A percentile compares a stretch with the other conserved stretches of the same genome.
Evolutionary conservation across 139 green algal species (phyloP).

Genomic region (Yamagishiella unicocca): DNA sequence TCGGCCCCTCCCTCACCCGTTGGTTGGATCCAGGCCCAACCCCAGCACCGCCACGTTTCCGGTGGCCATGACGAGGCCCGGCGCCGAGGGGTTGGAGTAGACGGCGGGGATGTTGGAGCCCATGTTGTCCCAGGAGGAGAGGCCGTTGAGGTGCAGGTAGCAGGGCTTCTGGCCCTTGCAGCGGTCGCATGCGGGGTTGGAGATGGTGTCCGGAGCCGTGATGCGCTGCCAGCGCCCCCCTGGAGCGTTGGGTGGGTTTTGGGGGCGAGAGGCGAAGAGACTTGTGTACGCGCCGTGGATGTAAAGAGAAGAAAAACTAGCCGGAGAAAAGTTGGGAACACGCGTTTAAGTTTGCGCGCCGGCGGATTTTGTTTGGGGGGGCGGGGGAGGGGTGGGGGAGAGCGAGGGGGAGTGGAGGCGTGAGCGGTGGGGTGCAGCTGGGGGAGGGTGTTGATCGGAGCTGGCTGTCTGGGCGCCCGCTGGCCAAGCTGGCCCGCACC

Average conservation of each 20-base stretch:
- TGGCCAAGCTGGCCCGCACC: too few relatives aligned
- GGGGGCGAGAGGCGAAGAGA: too few relatives aligned
- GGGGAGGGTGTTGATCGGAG: not conserved
- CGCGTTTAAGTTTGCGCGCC: too few relatives aligned
- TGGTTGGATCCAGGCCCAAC: conserved; percentile 61
- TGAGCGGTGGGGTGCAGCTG: too few relatives aligned
- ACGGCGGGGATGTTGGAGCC: conserved; percentile 71
- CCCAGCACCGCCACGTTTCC: conserved; percentile 82
- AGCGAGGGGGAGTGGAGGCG: not conserved
- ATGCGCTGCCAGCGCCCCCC: conserved; percentile 70
- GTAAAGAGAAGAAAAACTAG: too few relatives aligned
- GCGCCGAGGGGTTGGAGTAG: conserved; percentile 88
- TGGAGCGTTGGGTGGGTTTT: too few relatives aligned
- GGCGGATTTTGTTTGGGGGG: too few relatives aligned
- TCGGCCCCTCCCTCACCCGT: conserved; percentile 56
- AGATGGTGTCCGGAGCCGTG: conserved; percentile 61
- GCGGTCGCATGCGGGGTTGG: conserved; percentile 60
- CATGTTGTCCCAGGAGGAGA: conserved; percentile 73
- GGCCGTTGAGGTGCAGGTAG: conserved; percentile 82
- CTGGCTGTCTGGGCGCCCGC: not conserved
- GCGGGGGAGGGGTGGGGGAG: not conserved
- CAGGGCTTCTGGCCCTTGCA: conserved; percentile 55
- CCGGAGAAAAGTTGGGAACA: too few relatives aligned
- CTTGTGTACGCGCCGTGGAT: too few relatives aligned
- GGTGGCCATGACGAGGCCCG: conserved; percentile 91